A percentile compares a stretch with the other conserved stretches of the same genome.
Conservation (phyloP, 768 basidiomycete species). For the Russula vinacea region DNA sequence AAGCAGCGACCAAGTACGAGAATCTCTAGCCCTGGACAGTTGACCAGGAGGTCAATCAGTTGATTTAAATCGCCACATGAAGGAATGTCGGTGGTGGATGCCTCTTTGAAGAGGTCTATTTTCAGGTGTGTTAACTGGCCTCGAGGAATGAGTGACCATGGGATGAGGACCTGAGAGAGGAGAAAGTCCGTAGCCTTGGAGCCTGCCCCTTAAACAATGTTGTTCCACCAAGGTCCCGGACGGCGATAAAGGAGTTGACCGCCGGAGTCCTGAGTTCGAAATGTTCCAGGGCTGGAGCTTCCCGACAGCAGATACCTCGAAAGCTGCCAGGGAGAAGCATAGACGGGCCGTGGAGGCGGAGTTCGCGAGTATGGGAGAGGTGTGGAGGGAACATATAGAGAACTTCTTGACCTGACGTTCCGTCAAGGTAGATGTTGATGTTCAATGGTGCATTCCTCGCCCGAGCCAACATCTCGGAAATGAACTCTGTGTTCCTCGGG, state of each 20-base stretch:
- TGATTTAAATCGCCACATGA: not conserved
- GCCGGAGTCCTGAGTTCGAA: not conserved
- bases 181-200: not conserved
- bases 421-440: not conserved
- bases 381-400: too few relatives aligned
- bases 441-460: not conserved
- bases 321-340: not conserved
- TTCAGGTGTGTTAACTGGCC: not conserved
- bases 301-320: not conserved
- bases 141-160: not conserved
- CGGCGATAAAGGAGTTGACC: not conserved
- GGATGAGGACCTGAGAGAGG: not conserved
- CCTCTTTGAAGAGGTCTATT: not conserved
- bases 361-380: too few relatives aligned
- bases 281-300: not conserved
- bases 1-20: not conserved
- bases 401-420: too few relatives aligned
- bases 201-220: not conserved
- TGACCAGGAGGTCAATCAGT: not conserved
- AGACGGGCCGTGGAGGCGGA: not conserved
- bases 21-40: not conserved
- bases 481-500: too few relatives aligned
- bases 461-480: not conserved
- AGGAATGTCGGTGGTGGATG: not conserved
- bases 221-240: too few relatives aligned